Evolutionary conservation across 177 flowering plant species (phyloP).

Genomic region (Tripterygium wilfordii): DNA sequence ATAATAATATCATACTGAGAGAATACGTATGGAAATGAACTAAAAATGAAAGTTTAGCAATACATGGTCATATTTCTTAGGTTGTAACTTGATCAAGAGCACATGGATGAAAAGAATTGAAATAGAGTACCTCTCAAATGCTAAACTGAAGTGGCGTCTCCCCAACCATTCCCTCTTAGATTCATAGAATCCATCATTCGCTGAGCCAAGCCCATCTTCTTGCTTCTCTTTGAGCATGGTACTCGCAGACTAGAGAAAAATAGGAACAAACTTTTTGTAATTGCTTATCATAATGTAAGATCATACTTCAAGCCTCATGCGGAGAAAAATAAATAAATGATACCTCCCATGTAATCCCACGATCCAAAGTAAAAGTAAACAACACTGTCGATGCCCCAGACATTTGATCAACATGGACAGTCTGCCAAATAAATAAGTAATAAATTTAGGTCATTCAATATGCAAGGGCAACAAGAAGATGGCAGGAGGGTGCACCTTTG

Average conservation of each 20-base stretch:
- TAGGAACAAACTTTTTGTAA: background rate
- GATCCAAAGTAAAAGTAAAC: conserved; percentile 83
- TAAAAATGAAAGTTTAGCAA: too few relatives aligned
- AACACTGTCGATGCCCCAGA: conserved; percentile 88
- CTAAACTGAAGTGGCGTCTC: conserved; percentile 77
- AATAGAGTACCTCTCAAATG: conserved; percentile 70
- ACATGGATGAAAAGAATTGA: background rate
- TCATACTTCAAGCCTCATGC: too few relatives aligned
- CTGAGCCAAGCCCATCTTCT: conserved; percentile 54
- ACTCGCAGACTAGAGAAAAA: conserved; percentile 50
- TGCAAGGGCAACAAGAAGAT: background rate
- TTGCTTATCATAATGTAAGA: background rate
- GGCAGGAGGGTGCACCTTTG: conserved; percentile 52
- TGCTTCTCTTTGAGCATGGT: conserved; percentile 67
- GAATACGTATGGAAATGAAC: too few relatives aligned
- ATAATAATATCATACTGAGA: too few relatives aligned
- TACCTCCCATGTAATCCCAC: conserved; percentile 96
- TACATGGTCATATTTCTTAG: too few relatives aligned
- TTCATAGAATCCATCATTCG: conserved; percentile 85
- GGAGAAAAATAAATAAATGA: background rate
- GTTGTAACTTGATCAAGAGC: background rate
- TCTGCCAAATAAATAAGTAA: conserved; percentile 44
- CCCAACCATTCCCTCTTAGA: conserved; percentile 97
- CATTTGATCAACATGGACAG: conserved; percentile 80
- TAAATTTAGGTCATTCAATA: conserved; percentile 6